Evolutionary conservation across 345 rosid genomes (phyloP), one percentile per base, ranked within the genome.

Genomic region (Brassica rapa): DNA sequence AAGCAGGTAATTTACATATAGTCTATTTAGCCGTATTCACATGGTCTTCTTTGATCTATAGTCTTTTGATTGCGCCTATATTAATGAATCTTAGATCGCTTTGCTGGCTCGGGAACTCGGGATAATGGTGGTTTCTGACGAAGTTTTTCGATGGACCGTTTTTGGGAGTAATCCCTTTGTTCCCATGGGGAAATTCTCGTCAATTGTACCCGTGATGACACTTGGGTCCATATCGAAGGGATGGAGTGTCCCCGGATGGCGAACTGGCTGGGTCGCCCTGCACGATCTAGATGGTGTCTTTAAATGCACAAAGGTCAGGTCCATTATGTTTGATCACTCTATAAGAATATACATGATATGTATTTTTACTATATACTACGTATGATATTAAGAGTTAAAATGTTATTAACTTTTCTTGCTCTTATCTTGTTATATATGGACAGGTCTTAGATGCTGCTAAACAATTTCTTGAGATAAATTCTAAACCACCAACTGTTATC

Each of bases 221-320:
- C 78, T 87, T 0, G 91, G 92, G 3, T 85, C 91, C 14, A 51
- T 88, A 69, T 88, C 89, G 0, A 90, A 90, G 83, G 84, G 86
- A 62, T 88, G 86, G 87, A 51, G 53, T 7, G 89, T 88, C 29
- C 95, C 87, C 1, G 87, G 89, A 5, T 90, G 91, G 92, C 69
- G 88, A 67, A 71, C 86, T 14, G 86, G 91, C 9, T 90, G 95
- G 92, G 15, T 87, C 2, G 89, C 65, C 0, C 32, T 70, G 1
- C 72, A 49, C n/a, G 92, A 88, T 74, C 83, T 86, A 8, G 5
- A 68, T 11, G 86, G 85, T 67, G 72, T 77, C 61, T 77, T 85
- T 4, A 60, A 29, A 69, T 7, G 78, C 30, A 62, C 77, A 8
- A 77, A 85, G 85, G 90, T 85, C 23, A 6, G 64, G 6, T 5